A percentile compares a stretch with the other conserved stretches of the same genome.
Evolutionary conservation across 495 filamentous ascomycete genomes (phyloP).

Genomic region (Amniculicola lignicola): DNA sequence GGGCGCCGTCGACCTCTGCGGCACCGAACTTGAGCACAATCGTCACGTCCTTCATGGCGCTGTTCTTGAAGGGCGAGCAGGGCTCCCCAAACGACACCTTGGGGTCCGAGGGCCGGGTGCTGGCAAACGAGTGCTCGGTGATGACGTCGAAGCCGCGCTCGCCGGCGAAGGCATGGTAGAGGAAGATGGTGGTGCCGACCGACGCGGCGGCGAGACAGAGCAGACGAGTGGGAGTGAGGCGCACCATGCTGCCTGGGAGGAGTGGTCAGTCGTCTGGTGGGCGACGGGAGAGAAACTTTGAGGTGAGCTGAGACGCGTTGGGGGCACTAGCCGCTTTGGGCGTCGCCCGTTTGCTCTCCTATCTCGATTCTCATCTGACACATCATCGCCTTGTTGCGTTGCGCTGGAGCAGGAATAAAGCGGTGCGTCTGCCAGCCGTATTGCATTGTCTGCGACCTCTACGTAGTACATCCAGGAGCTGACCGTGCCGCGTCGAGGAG

Average conservation of each 20-base stretch:
- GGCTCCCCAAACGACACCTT: slow-evolving; percentile 10
- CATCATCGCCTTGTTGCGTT: no score
- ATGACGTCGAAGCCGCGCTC: slow-evolving; percentile 18
- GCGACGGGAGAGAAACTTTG: background rate
- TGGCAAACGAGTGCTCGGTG: slow-evolving; percentile 4
- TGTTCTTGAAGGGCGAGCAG: slow-evolving; percentile 23
- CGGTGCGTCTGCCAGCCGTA: no score
- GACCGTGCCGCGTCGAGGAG: no score
- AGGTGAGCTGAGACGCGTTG: no score
- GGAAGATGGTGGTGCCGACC: background rate
- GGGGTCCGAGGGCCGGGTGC: slow-evolving; percentile 4
- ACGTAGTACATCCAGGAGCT: no score
- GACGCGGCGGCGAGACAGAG: slow-evolving; percentile 7
- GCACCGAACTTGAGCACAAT: slow-evolving; percentile 59
- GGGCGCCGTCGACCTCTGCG: slow-evolving; percentile 49
- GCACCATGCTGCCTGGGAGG: slow-evolving; percentile 14
- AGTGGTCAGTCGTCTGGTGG: background rate
- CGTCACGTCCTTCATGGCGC: slow-evolving; percentile 19
- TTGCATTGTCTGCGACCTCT: no score
- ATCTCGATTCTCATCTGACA: no score
- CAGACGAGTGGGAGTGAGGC: slow-evolving; percentile 21
- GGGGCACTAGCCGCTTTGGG: no score
- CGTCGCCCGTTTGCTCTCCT: no score
- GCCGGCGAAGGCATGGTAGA: slow-evolving; percentile 9
- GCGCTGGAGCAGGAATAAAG: no score